Percentiles rank a stretch among this genome's conserved stretches.
phyloP scores from a whole-genome alignment of 2,329 filamentous ascomycete species.

The Exserohilum turcica region DNA sequence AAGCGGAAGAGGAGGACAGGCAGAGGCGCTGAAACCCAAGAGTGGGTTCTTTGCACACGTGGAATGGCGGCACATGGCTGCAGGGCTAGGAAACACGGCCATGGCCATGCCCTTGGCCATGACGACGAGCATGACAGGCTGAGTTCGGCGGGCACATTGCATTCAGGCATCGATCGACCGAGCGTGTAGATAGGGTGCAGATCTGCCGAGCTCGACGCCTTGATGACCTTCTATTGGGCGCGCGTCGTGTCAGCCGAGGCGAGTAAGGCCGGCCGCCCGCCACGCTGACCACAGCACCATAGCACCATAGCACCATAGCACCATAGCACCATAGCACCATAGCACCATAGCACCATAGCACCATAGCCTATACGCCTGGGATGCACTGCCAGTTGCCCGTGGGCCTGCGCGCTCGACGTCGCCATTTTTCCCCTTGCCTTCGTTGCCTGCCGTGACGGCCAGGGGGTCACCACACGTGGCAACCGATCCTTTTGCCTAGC shows the following conservation, averaged over 20 bases:
- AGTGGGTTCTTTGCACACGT: constrained; percentile 27
- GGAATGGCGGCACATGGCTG: constrained; percentile 24
- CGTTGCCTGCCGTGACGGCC: constrained; percentile 31
- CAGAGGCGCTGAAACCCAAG: constrained; percentile 20
- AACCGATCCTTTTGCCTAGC: constrained; percentile 36
- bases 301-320: no score
- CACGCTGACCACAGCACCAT: constrained; percentile 23
- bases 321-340: no score
- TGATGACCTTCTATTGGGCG: constrained; percentile 12
- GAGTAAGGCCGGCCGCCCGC: constrained; percentile 5
- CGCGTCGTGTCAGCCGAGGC: constrained; percentile 1
- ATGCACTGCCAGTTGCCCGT: no score
- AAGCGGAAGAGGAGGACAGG: constrained; percentile 1
- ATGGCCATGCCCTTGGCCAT: no score
- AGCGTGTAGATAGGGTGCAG: constrained; percentile 14
- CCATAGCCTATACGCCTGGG: no score
- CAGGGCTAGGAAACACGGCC: constrained; percentile 14
- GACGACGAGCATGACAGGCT: no score
- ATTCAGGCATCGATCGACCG: constrained; percentile 23
- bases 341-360: no score
- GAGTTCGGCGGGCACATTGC: constrained; percentile 2
- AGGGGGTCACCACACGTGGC: constrained; percentile 39
- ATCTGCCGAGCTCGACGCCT: constrained; percentile 21
- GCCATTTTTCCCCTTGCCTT: no score
- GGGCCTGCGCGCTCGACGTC: no score